These are phyloP conservation scores for Flaveria floridana DNA, from an alignment of 140 eudicot species.

Conservation along the genomic window DNA sequence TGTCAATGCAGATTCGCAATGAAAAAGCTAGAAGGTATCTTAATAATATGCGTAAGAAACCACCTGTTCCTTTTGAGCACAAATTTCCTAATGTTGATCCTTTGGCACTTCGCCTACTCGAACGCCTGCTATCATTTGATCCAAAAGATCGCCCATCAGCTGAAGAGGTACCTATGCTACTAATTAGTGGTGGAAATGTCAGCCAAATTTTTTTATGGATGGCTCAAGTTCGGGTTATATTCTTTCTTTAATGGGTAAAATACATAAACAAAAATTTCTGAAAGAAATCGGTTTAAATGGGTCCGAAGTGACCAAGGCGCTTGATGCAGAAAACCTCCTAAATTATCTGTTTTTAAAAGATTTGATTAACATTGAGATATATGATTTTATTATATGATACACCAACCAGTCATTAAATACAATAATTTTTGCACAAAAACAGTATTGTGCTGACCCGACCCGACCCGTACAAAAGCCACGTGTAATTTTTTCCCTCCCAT, in stretches of 20 bases:
- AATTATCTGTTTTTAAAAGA: not conserved
- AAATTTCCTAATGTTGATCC: slow-evolving; percentile 79
- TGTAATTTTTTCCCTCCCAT: not conserved
- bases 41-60: slow-evolving; percentile 75
- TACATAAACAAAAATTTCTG: not conserved
- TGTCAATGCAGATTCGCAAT: slow-evolving; percentile 70
- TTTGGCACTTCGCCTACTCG: slow-evolving; percentile 72
- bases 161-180: slow-evolving; percentile 52
- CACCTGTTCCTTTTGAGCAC: slow-evolving; percentile 60
- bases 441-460: not conserved
- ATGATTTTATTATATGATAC: not conserved
- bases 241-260: not conserved
- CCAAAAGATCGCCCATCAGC: slow-evolving; percentile 95
- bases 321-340: not conserved
- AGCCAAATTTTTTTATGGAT: not conserved
- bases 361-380: not conserved
- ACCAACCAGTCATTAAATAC: not conserved
- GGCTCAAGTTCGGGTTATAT: not conserved
- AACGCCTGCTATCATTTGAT: slow-evolving; percentile 73
- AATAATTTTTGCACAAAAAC: not conserved
- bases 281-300: not conserved
- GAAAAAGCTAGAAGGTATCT: slow-evolving; percentile 93
- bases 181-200: not conserved
- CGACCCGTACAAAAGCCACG: not conserved
- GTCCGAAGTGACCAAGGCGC: not conserved